Percentiles rank a stretch among this genome's conserved stretches.
Evolutionary conservation across 495 filamentous ascomycete species (phyloP).

Genomic region (Lophiostoma macrostomum): DNA sequence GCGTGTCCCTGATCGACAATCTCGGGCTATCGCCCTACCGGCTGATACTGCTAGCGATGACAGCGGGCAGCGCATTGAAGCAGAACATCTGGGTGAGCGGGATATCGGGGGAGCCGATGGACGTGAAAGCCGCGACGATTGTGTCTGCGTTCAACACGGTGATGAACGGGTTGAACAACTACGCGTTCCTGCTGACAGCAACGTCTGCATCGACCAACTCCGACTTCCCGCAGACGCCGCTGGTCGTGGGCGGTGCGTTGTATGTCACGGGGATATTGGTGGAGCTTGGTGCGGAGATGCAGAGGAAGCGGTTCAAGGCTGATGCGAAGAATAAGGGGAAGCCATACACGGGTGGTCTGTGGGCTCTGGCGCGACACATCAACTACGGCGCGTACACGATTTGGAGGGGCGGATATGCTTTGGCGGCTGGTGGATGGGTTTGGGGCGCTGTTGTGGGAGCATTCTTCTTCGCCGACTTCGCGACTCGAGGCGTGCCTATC

Average conservation of each 20-base stretch:
- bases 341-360: slow-evolving; percentile 53
- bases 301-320: slow-evolving; percentile 54
- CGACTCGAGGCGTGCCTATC: slow-evolving; percentile 44
- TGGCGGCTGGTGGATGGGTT: slow-evolving; percentile 49
- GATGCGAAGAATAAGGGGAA: slow-evolving; percentile 53
- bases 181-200: slow-evolving; percentile 45
- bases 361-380: slow-evolving; percentile 53
- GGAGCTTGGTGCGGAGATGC: slow-evolving; percentile 52
- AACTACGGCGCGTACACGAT: slow-evolving; percentile 59
- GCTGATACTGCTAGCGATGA: slow-evolving; percentile 49
- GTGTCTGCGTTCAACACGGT: slow-evolving; percentile 29
- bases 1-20: slow-evolving; percentile 35
- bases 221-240: slow-evolving; percentile 29
- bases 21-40: slow-evolving; percentile 44
- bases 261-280: slow-evolving; percentile 49
- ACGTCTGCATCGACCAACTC: slow-evolving; percentile 41
- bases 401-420: slow-evolving; percentile 53
- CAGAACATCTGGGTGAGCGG: slow-evolving; percentile 31
- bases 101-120: slow-evolving; percentile 26
- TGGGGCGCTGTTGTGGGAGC: slow-evolving; percentile 41
- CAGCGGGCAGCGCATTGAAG: slow-evolving; percentile 36
- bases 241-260: slow-evolving; percentile 44
- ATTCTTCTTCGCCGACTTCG: slow-evolving; percentile 49
- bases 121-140: slow-evolving; percentile 10
- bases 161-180: slow-evolving; percentile 40